These are phyloP conservation scores for Mallotus repandus DNA, from an alignment of 441 rosid genomes.

Conservation along the genomic window DNA sequence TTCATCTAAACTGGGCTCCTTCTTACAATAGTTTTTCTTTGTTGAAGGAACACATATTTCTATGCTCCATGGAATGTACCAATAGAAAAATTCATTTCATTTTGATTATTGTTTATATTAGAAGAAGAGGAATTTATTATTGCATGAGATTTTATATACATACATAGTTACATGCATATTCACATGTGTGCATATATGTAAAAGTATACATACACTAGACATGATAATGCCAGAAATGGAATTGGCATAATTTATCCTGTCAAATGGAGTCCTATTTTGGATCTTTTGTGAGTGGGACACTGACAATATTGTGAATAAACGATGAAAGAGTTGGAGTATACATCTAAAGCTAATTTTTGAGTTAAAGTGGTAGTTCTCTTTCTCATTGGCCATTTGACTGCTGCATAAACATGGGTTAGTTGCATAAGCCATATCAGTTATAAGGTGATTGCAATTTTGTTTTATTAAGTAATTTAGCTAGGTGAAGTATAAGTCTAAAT, in stretches of 20 bases:
- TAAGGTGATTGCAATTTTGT: background rate
- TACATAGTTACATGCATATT: background rate
- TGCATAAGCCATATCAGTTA: background rate
- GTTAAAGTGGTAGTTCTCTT: background rate
- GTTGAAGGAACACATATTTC: background rate
- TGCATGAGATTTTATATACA: background rate
- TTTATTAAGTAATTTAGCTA: background rate
- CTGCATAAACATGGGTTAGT: background rate
- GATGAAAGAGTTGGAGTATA: background rate
- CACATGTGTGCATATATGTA: background rate
- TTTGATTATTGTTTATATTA: background rate
- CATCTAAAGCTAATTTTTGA: background rate
- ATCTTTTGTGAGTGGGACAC: background rate
- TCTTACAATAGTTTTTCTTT: background rate
- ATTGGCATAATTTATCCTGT: background rate
- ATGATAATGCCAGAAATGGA: background rate
- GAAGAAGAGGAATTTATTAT: background rate
- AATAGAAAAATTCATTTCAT: background rate
- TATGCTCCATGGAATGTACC: background rate
- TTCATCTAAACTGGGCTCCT: too few relatives aligned
- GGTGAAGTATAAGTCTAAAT: background rate
- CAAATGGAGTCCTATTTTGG: background rate
- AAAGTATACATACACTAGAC: background rate
- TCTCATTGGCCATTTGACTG: background rate
- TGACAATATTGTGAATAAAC: background rate